Percentiles rank a stretch among this genome's conserved stretches.
phyloP scores from a whole-genome alignment of 129 eudicot genomes.

The Logfia minima region DNA sequence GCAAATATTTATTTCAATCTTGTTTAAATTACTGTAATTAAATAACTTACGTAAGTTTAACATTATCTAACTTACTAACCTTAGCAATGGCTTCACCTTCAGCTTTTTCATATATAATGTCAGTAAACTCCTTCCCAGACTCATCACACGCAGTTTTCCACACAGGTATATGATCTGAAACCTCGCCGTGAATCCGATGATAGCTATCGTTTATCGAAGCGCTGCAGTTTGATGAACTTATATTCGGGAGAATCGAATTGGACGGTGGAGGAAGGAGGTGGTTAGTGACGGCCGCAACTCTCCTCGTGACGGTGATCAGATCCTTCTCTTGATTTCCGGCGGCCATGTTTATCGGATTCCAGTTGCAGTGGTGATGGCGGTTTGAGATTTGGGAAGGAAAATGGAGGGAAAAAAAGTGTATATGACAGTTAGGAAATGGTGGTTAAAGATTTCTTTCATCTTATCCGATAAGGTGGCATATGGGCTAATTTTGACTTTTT shows the following conservation, averaged over 20 bases:
- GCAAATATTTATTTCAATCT: too few relatives aligned
- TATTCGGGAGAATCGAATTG: neutral
- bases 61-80: conserved; percentile 34
- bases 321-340: conserved; percentile 40
- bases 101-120: conserved; percentile 85
- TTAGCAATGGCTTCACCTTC: conserved; percentile 90
- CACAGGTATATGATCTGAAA: conserved; percentile 43
- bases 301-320: conserved; percentile 38
- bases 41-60: too few relatives aligned
- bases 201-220: conserved; percentile 58
- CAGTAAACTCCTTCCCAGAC: conserved; percentile 60
- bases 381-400: conserved; percentile 15
- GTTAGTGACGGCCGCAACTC: conserved; percentile 57
- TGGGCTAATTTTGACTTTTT: conserved; percentile 27
- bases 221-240: conserved; percentile 38
- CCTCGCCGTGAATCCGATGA: conserved; percentile 78
- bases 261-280: conserved; percentile 50
- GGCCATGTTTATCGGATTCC: conserved; percentile 37
- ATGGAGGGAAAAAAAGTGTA: conserved; percentile 39
- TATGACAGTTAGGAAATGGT: conserved; percentile 5
- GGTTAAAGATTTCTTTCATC: conserved; percentile 31
- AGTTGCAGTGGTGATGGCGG: conserved; percentile 2
- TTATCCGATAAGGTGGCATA: conserved; percentile 33
- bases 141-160: conserved; percentile 71
- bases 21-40: too few relatives aligned